A percentile compares a stretch with the other conserved stretches of the same genome.
phyloP scores from a whole-genome alignment of 2,329 filamentous ascomycete genomes.

The Tetracladium maxilliforme region DNA sequence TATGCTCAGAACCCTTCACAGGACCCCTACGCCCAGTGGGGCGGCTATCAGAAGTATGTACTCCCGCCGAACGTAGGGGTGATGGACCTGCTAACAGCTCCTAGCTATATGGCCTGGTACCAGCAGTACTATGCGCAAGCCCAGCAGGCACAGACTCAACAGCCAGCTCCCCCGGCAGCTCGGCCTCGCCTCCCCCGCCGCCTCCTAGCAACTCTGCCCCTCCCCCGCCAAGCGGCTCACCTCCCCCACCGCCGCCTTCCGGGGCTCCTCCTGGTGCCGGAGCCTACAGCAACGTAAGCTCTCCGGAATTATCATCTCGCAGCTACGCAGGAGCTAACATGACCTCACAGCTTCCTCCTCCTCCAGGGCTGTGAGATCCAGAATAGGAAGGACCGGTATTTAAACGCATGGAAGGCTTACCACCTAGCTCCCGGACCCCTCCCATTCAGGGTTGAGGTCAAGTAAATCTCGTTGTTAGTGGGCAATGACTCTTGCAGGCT shows the following conservation, averaged over 20 bases:
- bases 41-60: slow-evolving; percentile 65
- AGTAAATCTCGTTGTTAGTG: too few relatives aligned
- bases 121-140: slow-evolving; percentile 51
- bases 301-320: too few relatives aligned
- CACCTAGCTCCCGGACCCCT: too few relatives aligned
- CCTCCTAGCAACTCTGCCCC: slow-evolving; percentile 45
- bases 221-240: slow-evolving; percentile 44
- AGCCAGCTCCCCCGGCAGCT: slow-evolving; percentile 13
- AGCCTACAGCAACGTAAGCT: too few relatives aligned
- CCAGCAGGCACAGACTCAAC: slow-evolving; percentile 28
- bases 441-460: too few relatives aligned
- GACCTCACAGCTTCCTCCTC: slow-evolving; percentile 32
- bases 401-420: too few relatives aligned
- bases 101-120: slow-evolving; percentile 54
- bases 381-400: too few relatives aligned
- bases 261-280: slow-evolving; percentile 34
- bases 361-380: slow-evolving; percentile 36
- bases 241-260: slow-evolving; percentile 40
- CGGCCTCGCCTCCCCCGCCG: slow-evolving; percentile 41
- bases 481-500: too few relatives aligned
- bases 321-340: too few relatives aligned
- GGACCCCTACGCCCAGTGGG: slow-evolving; percentile 84
- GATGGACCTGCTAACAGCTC: slow-evolving; percentile 8
- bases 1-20: slow-evolving; percentile 36
- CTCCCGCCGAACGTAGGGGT: slow-evolving; percentile 1